Evolutionary conservation across 257 asterid species (phyloP).

Genomic region (Solanum acaule): DNA sequence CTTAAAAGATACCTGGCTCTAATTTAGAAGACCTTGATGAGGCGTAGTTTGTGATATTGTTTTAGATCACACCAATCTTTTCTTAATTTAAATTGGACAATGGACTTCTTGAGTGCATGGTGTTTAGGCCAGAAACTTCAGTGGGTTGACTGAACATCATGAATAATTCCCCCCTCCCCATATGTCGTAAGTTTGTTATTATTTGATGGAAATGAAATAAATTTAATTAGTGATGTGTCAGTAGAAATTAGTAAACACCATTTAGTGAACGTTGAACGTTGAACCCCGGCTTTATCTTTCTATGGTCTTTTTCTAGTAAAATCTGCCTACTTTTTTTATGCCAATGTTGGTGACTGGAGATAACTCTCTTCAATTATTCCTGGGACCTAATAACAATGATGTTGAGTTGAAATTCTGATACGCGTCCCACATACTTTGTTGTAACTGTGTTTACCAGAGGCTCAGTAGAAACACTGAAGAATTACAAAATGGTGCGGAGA

Average conservation of each 20-base stretch:
- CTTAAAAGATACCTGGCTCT: not conserved
- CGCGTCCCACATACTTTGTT: not conserved
- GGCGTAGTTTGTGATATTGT: not conserved
- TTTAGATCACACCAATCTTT: not conserved
- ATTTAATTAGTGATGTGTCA: not conserved
- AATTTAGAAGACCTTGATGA: not conserved
- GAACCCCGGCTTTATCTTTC: not conserved
- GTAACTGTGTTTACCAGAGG: constrained; percentile 31
- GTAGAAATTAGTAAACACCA: not conserved
- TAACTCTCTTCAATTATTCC: too few species aligned
- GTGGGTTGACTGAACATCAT: not conserved
- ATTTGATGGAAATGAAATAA: not conserved
- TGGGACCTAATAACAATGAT: not conserved
- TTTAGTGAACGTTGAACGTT: not conserved
- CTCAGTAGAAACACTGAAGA: constrained; percentile 58
- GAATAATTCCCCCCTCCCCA: not conserved
- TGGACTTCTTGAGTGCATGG: not conserved
- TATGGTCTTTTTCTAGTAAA: not conserved
- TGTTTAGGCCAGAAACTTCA: not conserved
- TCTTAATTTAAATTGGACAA: not conserved
- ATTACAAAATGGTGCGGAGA: constrained; percentile 65
- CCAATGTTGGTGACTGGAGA: too few species aligned
- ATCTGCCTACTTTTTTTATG: too few species aligned
- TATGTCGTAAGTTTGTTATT: not conserved
- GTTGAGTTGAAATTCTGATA: not conserved